Conservation (phyloP, 2,329 filamentous ascomycete species). For the Teratosphaeria viscida region DNA sequence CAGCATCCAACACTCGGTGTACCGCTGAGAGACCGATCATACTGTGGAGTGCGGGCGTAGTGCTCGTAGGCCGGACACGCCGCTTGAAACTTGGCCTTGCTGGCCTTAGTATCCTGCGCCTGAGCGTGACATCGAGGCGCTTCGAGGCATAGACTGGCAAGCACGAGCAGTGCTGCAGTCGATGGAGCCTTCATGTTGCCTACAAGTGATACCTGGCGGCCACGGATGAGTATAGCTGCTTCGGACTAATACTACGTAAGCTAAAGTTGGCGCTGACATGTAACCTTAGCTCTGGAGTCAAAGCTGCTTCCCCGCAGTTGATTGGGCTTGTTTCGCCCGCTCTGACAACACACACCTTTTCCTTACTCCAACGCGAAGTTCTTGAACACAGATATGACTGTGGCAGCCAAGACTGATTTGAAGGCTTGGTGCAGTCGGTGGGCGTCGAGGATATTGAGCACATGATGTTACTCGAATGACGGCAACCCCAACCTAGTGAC, state of each 20-base stretch:
- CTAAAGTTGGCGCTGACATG: not conserved
- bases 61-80: conserved; percentile 31
- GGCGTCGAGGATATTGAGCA: too few species aligned
- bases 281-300: not conserved
- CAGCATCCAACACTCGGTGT: conserved; percentile 2
- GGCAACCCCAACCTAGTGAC: too few species aligned
- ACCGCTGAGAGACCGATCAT: not conserved
- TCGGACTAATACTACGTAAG: not conserved
- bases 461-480: too few species aligned
- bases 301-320: not conserved
- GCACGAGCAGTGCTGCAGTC: conserved; percentile 17
- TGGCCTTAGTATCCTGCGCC: conserved; percentile 13
- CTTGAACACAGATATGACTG: too few species aligned
- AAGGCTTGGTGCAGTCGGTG: too few species aligned
- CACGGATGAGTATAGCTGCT: not conserved
- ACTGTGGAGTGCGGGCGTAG: conserved; percentile 29
- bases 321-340: not conserved
- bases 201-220: not conserved
- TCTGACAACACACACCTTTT: too few species aligned
- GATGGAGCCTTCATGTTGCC: conserved; percentile 8
- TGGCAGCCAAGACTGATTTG: too few species aligned
- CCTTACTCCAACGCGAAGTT: too few species aligned
- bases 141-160: conserved; percentile 21
- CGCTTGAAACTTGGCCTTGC: conserved; percentile 24
- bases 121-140: conserved; percentile 10